Conservation (phyloP, 148 eudicot species). For the Tetragonia tetragonoides region DNA sequence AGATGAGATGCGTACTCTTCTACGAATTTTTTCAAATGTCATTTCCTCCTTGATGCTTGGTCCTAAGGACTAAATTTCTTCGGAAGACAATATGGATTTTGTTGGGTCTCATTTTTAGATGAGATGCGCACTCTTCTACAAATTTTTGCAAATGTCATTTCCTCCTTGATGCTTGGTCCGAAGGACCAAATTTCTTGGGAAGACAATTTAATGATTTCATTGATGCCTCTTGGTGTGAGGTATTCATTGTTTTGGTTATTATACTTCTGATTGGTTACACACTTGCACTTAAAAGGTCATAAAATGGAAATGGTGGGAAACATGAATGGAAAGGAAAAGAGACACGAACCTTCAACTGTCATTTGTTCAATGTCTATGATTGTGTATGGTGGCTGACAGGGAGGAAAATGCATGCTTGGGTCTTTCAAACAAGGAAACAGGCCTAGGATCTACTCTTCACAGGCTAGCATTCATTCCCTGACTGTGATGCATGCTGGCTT, state of each 20-base stretch:
- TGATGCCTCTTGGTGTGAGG: neutral
- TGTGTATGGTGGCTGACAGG: constrained; percentile 52
- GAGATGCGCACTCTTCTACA: neutral
- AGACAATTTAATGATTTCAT: neutral
- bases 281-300: neutral
- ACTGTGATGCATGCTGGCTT: constrained; percentile 25
- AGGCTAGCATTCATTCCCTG: constrained; percentile 34
- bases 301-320: neutral
- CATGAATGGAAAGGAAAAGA: constrained; percentile 8
- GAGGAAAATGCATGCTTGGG: constrained; percentile 52
- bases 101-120: too few relatives aligned
- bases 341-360: constrained; percentile 22
- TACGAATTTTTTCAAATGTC: neutral
- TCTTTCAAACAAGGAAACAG: constrained; percentile 41
- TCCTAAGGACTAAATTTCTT: neutral
- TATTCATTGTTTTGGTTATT: neutral
- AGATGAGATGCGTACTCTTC: neutral
- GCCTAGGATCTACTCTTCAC: constrained; percentile 28
- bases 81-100: too few relatives aligned
- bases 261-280: neutral
- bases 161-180: neutral
- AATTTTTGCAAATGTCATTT: neutral
- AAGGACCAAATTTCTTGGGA: neutral
- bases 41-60: neutral
- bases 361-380: constrained; percentile 11